Evolutionary conservation across 306 rosid species (phyloP), one percentile per base, ranked within the genome.

Genomic region (Abrus precatorius): DNA sequence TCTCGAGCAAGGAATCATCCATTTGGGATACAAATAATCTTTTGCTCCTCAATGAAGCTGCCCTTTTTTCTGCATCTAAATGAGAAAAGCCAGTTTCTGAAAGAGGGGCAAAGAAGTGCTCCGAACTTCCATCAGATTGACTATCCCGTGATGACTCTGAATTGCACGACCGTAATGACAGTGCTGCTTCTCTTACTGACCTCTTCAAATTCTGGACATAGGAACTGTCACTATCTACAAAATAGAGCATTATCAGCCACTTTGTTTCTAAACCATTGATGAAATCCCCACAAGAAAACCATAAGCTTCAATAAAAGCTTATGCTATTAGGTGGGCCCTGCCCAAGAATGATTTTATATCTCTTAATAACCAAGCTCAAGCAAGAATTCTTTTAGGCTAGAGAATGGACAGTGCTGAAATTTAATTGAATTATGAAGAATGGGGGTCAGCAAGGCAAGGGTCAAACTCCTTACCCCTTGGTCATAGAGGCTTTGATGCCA

Each of bases 131-230:
- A 75, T 93, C 97, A 54, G 94, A 91, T 79, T 85, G 93, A 80
- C 88, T 84, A 66, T 92, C 94, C 74, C 85, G 87, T 65, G 92
- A 88, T 14, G 91, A 84, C 71, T 87, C 92, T 40, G 91, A 88
- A 85, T 81, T 89, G 68, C 82, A 71, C 62, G 89, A 82, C 57
- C 67, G 89, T 83, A 83, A 55, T 11, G 94, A 87, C 80, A 96
- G 72, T 43, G 98, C 99, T 33, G 97, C 97, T 84, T 93, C 97
- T 76, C 99, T 93, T 60, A 96, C 99, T 2, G 98, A 88, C 85
- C 92, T 96, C 90, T 86, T 96, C 80, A 96, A 73, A 83, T 89
- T 90, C 75, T 90, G 94, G 84, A 90, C 79, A 71, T 75, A 92
- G 14, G 62, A 84, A 85, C 69, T 82, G 81, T 88, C 97, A 64